Base-by-base conservation (phyloP, 768 basidiomycete genomes). In the Stropharia rugosoannulata region DNA sequence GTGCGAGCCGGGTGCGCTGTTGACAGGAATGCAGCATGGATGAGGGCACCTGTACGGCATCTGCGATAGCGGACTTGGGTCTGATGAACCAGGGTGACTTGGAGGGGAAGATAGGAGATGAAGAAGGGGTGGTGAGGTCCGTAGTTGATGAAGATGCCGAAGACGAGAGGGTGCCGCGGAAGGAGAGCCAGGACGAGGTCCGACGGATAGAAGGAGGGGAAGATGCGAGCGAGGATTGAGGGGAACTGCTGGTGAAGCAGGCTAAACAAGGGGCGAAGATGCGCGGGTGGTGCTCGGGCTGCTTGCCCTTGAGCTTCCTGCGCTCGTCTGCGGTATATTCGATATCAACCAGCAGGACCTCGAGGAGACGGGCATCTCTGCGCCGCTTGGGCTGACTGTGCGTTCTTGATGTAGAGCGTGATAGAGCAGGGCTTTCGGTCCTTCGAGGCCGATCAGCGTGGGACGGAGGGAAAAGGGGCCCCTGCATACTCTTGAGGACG, bases 401-500 rank as follows among this genome's bases (percentile, higher is more conserved):
- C 10, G 63, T 65, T 47, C 65, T 59, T 32, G 66, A 62, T 32
- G 48, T 45, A 32, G 66, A 64, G 39, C 22, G 42, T 51, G 51
- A 35, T 27, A 36, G 13, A 16, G 41, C 32, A 37, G 54, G 55
- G 46, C 55, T 62, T 5, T 51, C 37, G 38, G 37, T 56, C 50
- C 54, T 54, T 42, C 44, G 52, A 16, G 44, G 54, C 42, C 70
- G 50, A 63, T 73, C 62, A 61, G 70, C 49, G 36, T 64, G 54
- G 29, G 79, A 74, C 4, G 65, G 57, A 1, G 79, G 82, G 60
- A 87, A 87, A 16, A 87, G 71, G 4, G 76, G 72, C 4, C 85
- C 85, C 40, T 80, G 74, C 81, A 87, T 85, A 64, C 79, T 78
- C 43, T 65, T 65, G 42, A 83, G 68, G 48, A 87, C 84, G 36